These are phyloP conservation scores for Boletellus dicymbophilus DNA, from an alignment of 1,284 basidiomycete species.

Conservation along the genomic window DNA sequence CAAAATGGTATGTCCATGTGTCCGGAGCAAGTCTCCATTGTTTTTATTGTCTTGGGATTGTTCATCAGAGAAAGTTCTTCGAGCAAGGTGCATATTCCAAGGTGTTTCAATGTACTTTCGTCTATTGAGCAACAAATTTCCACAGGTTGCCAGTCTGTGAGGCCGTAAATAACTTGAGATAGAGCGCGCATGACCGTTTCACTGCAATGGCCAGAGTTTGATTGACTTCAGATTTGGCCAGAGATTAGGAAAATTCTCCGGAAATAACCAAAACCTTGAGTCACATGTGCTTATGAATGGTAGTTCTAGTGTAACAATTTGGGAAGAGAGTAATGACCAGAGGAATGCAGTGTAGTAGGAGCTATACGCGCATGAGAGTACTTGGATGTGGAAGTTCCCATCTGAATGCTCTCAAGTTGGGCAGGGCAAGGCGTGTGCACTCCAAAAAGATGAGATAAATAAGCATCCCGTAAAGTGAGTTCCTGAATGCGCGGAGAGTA, in stretches of 20 bases:
- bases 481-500: constrained; percentile 1
- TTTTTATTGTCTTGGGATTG: background rate
- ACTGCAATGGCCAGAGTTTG: background rate
- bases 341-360: background rate
- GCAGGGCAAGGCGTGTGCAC: background rate
- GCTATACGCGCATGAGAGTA: no score
- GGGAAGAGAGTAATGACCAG: background rate
- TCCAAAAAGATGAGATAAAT: background rate
- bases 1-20: constrained; percentile 1
- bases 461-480: background rate
- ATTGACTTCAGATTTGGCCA: constrained; percentile 4
- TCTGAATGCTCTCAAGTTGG: background rate
- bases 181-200: background rate
- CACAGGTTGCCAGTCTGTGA: background rate
- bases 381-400: background rate
- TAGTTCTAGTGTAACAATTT: background rate
- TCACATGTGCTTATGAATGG: background rate
- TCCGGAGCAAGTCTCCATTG: background rate
- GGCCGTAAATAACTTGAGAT: constrained; percentile 3
- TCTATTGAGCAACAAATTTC: background rate
- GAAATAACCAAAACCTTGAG: background rate
- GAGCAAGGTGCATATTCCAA: background rate
- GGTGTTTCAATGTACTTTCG: background rate
- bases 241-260: background rate
- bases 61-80: background rate